Percentiles rank a stretch among this genome's conserved stretches.
These are phyloP conservation scores for Mycena rebaudengoi DNA, from an alignment of 768 basidiomycete species.

Conservation along the genomic window DNA sequence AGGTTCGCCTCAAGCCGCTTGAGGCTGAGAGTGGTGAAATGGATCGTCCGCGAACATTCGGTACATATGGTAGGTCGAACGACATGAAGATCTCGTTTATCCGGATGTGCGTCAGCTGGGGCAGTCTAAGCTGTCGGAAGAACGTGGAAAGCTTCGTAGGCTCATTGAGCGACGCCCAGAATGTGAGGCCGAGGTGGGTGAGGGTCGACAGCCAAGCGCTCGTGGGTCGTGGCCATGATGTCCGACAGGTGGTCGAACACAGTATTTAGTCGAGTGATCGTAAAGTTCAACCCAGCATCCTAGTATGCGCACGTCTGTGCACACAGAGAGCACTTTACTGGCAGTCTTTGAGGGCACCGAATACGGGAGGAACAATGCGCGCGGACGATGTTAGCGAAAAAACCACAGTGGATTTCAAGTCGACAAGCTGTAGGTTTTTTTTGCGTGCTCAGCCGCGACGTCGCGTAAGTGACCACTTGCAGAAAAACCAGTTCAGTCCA, in stretches of 20 bases:
- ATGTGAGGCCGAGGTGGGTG: neutral
- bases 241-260: neutral
- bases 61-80: too few species aligned
- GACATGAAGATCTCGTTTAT: too few species aligned
- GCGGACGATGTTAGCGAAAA: neutral
- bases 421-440: neutral
- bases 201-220: neutral
- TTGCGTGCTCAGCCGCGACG: neutral
- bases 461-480: neutral
- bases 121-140: neutral
- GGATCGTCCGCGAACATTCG: too few species aligned
- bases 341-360: neutral
- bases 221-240: neutral
- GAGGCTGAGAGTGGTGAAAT: too few species aligned
- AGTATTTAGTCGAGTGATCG: neutral
- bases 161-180: neutral
- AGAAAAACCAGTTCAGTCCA: neutral
- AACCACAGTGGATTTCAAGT: neutral
- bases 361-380: neutral
- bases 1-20: too few species aligned
- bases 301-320: neutral
- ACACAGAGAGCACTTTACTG: neutral
- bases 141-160: neutral
- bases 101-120: neutral
- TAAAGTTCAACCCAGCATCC: neutral